Evolutionary conservation across 2,329 filamentous ascomycete species (phyloP), one percentile per base, ranked within the genome.

Genomic region (Colletotrichum endophyticum): DNA sequence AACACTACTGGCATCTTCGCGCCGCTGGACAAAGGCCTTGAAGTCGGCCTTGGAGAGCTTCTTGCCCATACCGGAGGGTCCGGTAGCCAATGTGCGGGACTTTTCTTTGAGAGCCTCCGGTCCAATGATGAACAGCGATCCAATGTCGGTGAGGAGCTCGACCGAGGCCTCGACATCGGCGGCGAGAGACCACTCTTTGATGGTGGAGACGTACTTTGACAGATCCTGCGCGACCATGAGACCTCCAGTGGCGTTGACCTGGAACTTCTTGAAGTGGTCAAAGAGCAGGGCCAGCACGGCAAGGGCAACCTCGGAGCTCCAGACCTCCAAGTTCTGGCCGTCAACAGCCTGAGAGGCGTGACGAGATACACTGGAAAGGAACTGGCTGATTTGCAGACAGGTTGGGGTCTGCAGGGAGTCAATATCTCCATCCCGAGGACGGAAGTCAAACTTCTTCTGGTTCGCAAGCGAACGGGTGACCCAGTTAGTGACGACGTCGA

Each of bases 161-260:
- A 98, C 91, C 70, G 92, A 91, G 28, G 90, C 89, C 79, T 91
- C 90, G 66, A 93, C 92, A 56, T 94, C 92, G 80, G 93, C 93
- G 70, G 91, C 89, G 56, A 96, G 88, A 32, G 94, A 91, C 95
- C 96, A 99, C 39, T 93, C 93, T 78, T 95, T 93, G 79, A 99
- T 89, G 13, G 98, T 92, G 77, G 96, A 94, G 11, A 95, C 94
- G 84, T 99, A 99, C 83, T 95, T 96, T 44, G 95, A 95, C 84
- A 99, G 96, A 83, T 99, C 97, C 86, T 99, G 98, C 44, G 94
- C 96, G 30, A 99, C 95, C 91, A 98, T 97, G 63, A 99, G 91
- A 4, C 96, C 97, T 77, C 97, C 97, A 0, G 96, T 96, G 56
- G 96, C 95, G 80, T 96, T 98, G 79, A 99, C 95, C 77, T 94